These are phyloP conservation scores for Colletotrichum orchidophilum DNA, from an alignment of 2,329 filamentous ascomycete genomes.

Conservation along the genomic window DNA sequence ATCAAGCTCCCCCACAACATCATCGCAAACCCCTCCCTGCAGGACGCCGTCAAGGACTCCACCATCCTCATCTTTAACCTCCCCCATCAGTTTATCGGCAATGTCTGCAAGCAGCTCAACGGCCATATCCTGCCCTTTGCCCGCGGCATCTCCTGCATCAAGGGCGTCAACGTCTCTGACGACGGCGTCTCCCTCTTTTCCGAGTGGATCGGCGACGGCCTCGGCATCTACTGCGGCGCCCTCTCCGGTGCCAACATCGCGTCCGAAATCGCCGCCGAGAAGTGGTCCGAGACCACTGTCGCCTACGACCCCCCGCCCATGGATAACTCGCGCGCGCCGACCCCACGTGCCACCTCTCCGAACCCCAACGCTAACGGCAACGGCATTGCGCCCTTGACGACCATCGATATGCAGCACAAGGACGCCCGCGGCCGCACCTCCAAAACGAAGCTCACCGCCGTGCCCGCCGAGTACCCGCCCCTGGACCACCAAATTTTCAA, in stretches of 20 bases:
- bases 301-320: constrained; percentile 93
- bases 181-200: constrained; percentile 90
- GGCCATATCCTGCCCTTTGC: constrained; percentile 93
- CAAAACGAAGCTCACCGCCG: constrained; percentile 75
- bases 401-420: constrained; percentile 68
- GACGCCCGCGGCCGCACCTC: constrained; percentile 74
- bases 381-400: constrained; percentile 46
- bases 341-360: constrained; percentile 60
- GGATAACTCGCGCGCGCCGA: constrained; percentile 79
- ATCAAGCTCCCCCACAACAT: constrained; percentile 86
- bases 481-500: constrained; percentile 87
- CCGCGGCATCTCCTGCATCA: constrained; percentile 96
- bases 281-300: constrained; percentile 96
- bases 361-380: constrained; percentile 59
- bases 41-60: constrained; percentile 82
- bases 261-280: constrained; percentile 91
- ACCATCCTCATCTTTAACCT: constrained; percentile 96
- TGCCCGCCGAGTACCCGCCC: constrained; percentile 85
- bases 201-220: constrained; percentile 88
- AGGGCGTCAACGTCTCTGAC: constrained; percentile 93
- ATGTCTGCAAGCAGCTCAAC: constrained; percentile 83
- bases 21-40: constrained; percentile 82
- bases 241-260: constrained; percentile 97
- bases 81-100: constrained; percentile 93
- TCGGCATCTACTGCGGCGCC: constrained; percentile 96